Evolutionary conservation across 768 basidiomycete species (phyloP).

Genomic region (Boletus speciosus): DNA sequence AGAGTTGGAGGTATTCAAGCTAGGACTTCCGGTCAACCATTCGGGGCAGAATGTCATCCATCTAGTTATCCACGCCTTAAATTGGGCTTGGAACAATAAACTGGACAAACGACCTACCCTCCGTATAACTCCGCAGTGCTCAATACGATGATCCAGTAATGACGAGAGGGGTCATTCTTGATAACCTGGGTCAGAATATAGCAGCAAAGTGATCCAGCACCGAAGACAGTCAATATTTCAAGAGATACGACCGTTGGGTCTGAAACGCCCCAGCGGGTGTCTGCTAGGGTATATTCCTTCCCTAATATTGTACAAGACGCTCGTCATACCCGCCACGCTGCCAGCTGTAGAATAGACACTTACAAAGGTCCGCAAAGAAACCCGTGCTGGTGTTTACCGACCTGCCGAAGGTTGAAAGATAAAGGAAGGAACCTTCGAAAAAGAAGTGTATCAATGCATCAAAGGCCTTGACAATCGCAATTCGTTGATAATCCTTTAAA

Average conservation of each 20-base stretch:
- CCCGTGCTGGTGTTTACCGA: slow-evolving; percentile 68
- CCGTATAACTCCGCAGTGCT: slow-evolving; percentile 78
- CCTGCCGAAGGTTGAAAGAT: slow-evolving; percentile 69
- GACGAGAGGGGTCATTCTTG: slow-evolving; percentile 55
- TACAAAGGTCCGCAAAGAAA: slow-evolving; percentile 71
- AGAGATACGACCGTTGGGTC: slow-evolving; percentile 81
- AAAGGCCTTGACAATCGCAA: slow-evolving; percentile 50
- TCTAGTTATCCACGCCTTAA: slow-evolving; percentile 28
- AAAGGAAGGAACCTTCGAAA: slow-evolving; percentile 80
- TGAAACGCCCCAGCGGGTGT: slow-evolving; percentile 76
- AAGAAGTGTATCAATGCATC: slow-evolving; percentile 78
- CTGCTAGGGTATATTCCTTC: slow-evolving; percentile 79
- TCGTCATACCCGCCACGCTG: neutral
- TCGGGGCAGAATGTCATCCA: slow-evolving; percentile 92
- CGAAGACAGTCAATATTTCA: slow-evolving; percentile 77
- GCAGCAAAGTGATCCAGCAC: slow-evolving; percentile 68
- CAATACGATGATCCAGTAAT: slow-evolving; percentile 71
- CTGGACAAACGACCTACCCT: slow-evolving; percentile 42
- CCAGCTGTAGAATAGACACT: slow-evolving; percentile 23
- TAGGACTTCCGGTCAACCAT: slow-evolving; percentile 75
- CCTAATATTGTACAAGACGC: slow-evolving; percentile 39
- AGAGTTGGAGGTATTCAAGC: slow-evolving; percentile 64
- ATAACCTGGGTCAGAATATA: slow-evolving; percentile 67
- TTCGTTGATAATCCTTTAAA: neutral
- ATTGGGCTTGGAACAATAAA: neutral